These are phyloP conservation scores for Nymphaea thermarum DNA, from an alignment of 164 flowering plant genomes.

Conservation along the genomic window DNA sequence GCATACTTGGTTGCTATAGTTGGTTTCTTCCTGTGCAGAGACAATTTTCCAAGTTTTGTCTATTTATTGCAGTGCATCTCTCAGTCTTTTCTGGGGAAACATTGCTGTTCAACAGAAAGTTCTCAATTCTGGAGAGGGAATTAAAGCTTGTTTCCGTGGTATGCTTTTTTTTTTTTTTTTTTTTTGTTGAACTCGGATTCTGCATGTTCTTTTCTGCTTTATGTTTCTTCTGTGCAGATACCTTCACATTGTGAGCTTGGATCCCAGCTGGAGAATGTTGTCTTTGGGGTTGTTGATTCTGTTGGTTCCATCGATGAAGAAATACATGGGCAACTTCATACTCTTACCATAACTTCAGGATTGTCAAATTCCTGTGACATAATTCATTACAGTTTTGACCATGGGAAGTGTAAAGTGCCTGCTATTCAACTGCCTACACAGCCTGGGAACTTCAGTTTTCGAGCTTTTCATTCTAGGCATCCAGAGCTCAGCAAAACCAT, in stretches of 20 bases:
- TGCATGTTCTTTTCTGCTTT: neutral
- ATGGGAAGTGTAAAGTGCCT: constrained; percentile 49
- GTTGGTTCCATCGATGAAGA: constrained; percentile 41
- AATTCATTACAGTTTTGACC: constrained; percentile 28
- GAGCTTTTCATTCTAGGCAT: constrained; percentile 40
- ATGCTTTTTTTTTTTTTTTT: constrained; percentile 5
- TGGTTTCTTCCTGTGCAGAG: too few relatives aligned
- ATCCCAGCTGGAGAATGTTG: constrained; percentile 28
- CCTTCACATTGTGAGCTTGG: constrained; percentile 38
- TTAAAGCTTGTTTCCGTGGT: constrained; percentile 37
- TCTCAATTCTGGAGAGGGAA: constrained; percentile 29
- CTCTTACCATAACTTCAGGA: constrained; percentile 28
- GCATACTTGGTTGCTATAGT: too few relatives aligned
- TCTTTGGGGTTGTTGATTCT: constrained; percentile 40
- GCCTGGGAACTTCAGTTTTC: constrained; percentile 30
- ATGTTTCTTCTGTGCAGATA: constrained; percentile 22
- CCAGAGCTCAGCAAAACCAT: constrained; percentile 33
- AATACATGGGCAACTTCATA: constrained; percentile 36
- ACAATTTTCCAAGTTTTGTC: neutral
- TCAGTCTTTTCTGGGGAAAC: constrained; percentile 20
- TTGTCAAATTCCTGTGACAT: constrained; percentile 12
- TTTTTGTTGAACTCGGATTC: too few relatives aligned
- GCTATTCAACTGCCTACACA: constrained; percentile 31
- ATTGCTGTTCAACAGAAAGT: constrained; percentile 22
- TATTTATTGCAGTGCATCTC: constrained; percentile 24